Percentiles rank a stretch among this genome's conserved stretches.
These are phyloP conservation scores for Phytophthora fragariaefolia DNA, from an alignment of 352 stramenopile species.

Conservation along the genomic window DNA sequence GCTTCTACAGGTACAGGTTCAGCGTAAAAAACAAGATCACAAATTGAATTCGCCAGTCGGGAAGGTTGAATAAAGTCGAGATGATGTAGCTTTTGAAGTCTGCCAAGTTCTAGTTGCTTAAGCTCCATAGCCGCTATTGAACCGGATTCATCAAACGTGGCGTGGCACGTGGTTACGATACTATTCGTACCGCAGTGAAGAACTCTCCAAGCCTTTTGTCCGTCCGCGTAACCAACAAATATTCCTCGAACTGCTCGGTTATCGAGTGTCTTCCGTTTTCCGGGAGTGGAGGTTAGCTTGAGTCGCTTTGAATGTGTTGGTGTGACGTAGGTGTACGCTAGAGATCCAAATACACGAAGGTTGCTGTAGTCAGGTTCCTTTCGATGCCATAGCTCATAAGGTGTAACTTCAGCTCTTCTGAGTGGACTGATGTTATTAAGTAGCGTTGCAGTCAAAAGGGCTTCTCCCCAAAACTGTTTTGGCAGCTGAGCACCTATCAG, in stretches of 20 bases:
- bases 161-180: constrained; percentile 9
- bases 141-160: constrained; percentile 15
- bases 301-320: constrained; percentile 2
- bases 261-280: constrained; percentile 6
- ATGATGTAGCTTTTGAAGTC: neutral
- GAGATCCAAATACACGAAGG: constrained; percentile 18
- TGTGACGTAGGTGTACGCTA: constrained; percentile 12
- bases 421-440: constrained; percentile 11
- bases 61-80: constrained; percentile 11
- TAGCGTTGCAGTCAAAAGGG: neutral
- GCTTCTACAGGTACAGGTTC: neutral
- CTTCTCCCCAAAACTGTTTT: constrained; percentile 26
- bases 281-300: neutral
- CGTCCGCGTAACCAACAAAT: constrained; percentile 12
- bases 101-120: neutral
- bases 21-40: constrained; percentile 8
- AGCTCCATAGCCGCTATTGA: constrained; percentile 3
- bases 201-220: constrained; percentile 12
- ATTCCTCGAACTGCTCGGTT: constrained; percentile 11
- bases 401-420: neutral
- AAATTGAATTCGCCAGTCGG: neutral
- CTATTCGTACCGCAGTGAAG: constrained; percentile 12
- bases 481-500: constrained; percentile 10
- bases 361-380: constrained; percentile 14
- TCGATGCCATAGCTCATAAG: constrained; percentile 16